phyloP scores from a whole-genome alignment of 2,329 filamentous ascomycete species.

The Fusarium multiceps region DNA sequence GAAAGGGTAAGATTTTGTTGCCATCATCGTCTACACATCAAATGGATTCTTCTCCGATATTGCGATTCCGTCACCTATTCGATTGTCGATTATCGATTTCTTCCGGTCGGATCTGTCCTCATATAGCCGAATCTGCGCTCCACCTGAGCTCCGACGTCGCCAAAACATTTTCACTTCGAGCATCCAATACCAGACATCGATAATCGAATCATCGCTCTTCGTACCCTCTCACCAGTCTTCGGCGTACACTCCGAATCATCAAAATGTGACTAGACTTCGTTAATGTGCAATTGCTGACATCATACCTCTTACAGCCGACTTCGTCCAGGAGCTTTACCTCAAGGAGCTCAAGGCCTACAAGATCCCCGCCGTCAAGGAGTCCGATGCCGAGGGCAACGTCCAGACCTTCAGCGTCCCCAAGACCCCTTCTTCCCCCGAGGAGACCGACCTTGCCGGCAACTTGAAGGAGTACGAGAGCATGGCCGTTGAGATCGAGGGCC shows the following conservation, averaged over 20 bases:
- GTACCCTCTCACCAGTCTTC: not conserved
- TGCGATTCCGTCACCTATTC: conserved; percentile 12
- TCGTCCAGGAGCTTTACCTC: conserved; percentile 98
- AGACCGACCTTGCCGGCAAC: conserved; percentile 90
- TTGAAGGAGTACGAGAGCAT: conserved; percentile 95
- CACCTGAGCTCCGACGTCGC: conserved; percentile 46
- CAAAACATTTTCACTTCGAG: conserved; percentile 17
- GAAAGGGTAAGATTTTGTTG: conserved; percentile 65
- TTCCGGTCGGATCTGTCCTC: conserved; percentile 35
- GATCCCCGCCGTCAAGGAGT: conserved; percentile 81
- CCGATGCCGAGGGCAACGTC: conserved; percentile 90
- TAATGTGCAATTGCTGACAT: conserved; percentile 44
- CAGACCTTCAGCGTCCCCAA: conserved; percentile 86
- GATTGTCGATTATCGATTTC: conserved; percentile 26
- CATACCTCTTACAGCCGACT: conserved; percentile 75
- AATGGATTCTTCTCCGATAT: not conserved
- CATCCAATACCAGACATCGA: not conserved
- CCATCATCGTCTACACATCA: not conserved
- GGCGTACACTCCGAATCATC: not conserved
- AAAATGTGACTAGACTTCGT: conserved; percentile 3
- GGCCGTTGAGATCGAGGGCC: conserved; percentile 93
- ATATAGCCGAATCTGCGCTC: conserved; percentile 46
- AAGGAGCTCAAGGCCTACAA: conserved; percentile 97
- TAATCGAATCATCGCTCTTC: not conserved
- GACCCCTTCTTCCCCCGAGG: conserved; percentile 89